phyloP scores from a whole-genome alignment of 345 rosid genomes.

The Litchi chinensis region DNA sequence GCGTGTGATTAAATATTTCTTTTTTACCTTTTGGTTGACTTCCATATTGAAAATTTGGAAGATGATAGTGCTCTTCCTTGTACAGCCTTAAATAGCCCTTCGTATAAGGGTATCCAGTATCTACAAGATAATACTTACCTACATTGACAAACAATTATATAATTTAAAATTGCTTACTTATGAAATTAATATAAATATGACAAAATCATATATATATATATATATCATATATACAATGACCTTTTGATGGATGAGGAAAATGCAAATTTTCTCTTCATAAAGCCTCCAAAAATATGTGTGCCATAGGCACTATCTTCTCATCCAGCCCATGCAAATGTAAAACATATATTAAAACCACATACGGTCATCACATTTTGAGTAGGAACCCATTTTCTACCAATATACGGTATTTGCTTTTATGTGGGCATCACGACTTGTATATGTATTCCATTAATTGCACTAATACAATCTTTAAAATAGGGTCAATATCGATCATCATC shows the following conservation, averaged over 20 bases:
- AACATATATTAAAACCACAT: slow-evolving; percentile 12
- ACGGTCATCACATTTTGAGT: slow-evolving; percentile 12
- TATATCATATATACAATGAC: not conserved
- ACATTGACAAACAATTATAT: not conserved
- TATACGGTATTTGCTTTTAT: not conserved
- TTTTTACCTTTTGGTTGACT: too few species aligned
- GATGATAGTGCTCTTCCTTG: not conserved
- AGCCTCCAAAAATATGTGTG: not conserved
- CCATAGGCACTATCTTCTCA: slow-evolving; percentile 13
- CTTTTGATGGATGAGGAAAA: not conserved
- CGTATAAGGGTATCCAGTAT: not conserved
- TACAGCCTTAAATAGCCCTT: not conserved
- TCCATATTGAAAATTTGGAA: not conserved
- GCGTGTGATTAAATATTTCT: too few species aligned
- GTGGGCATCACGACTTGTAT: too few species aligned
- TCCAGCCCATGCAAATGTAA: slow-evolving; percentile 8
- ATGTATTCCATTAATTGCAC: too few species aligned
- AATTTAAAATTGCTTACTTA: not conserved
- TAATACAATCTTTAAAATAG: too few species aligned
- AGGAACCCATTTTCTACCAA: too few species aligned
- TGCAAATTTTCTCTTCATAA: not conserved
- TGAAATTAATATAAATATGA: not conserved
- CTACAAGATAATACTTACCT: not conserved
- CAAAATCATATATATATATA: too few species aligned
- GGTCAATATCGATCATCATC: too few species aligned